Base-by-base conservation (phyloP, 2,329 filamentous ascomycete species). In the Davidsoniella australis region DNA sequence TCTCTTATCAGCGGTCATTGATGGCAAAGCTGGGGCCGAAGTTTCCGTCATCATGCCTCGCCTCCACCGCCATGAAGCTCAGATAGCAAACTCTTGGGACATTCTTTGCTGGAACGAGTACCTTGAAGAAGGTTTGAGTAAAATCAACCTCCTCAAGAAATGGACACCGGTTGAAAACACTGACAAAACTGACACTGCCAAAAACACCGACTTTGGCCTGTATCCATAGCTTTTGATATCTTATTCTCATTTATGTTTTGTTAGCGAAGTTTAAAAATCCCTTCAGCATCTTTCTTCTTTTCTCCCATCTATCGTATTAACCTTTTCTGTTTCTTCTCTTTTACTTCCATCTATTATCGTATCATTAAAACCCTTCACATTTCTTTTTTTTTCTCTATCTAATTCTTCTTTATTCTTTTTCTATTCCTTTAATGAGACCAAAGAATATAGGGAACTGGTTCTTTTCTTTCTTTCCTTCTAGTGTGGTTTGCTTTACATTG, bases 71-170 rank as follows among this genome's bases (percentile, higher is more conserved):
- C 64, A 60, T 33, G 64, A 60, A 54, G 69, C 63, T 38, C 64
- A 60, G 14, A 60, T 63, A 42, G 59, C 64, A 24, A 65, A 67
- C 18, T 57, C 57, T 12, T 73, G 70, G 70, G 66, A 66, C 47
- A 62, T 64, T 1, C 58, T 73, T 37, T 70, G 70, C 49, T 74
- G 71, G 71, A 63, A 66, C 43, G 71, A 74, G 57, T 64, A 68
- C 40, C 56, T 66, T 6, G 50, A 49, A 3, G 50, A 52, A 12
- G 43, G 45, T 12, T 41, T 41, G 26, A 51, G 20, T 38, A 48
- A 40, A 33, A 26, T 45, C 29, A 47, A 36, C 20, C 45, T 33
- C 26, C 26, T 33, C 26, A 8, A 33, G 26, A 33, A 33, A 33
- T 33, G 26, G 26, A 33, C 10, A 12, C 26, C 47, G 5, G 33